These are phyloP conservation scores for Fusarium xyrophilum DNA, from an alignment of 2,329 filamentous ascomycete species.

Conservation along the genomic window DNA sequence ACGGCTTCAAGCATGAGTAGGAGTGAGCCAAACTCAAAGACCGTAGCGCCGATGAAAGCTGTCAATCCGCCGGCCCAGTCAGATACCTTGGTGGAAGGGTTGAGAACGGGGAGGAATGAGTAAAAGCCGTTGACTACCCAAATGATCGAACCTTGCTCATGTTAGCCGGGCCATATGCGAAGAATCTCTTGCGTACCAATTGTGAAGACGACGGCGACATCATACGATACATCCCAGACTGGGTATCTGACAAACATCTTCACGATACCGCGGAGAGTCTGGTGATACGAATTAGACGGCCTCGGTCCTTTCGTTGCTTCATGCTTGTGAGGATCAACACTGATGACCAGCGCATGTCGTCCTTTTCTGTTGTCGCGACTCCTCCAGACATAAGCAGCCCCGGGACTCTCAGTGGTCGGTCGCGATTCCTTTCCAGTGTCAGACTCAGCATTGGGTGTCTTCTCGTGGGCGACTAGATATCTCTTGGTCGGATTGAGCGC, in stretches of 20 bases:
- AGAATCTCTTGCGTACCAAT: too few relatives aligned
- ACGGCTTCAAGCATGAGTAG: slow-evolving; percentile 71
- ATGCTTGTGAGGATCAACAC: slow-evolving; percentile 16
- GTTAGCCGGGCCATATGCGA: too few relatives aligned
- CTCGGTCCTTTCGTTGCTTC: slow-evolving; percentile 29
- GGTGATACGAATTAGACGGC: slow-evolving; percentile 40
- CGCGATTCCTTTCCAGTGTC: neutral
- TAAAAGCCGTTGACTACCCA: slow-evolving; percentile 70
- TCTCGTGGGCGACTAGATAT: neutral
- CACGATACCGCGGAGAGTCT: slow-evolving; percentile 41
- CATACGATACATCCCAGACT: slow-evolving; percentile 53
- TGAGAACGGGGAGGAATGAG: slow-evolving; percentile 53
- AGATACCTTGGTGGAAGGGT: slow-evolving; percentile 60
- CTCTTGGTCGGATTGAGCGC: slow-evolving; percentile 8
- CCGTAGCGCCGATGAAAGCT: slow-evolving; percentile 70
- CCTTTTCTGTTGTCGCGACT: slow-evolving; percentile 54
- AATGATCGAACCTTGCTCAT: too few relatives aligned
- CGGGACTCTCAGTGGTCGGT: slow-evolving; percentile 14
- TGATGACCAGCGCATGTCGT: slow-evolving; percentile 45
- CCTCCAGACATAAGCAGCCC: slow-evolving; percentile 49
- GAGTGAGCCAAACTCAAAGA: slow-evolving; percentile 70
- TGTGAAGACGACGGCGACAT: slow-evolving; percentile 51
- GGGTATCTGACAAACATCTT: slow-evolving; percentile 49
- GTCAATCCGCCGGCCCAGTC: slow-evolving; percentile 65
- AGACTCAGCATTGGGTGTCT: neutral